Conservation (phyloP, 1,139 yeast genomes). For the Candida sanyaensis region DNA sequence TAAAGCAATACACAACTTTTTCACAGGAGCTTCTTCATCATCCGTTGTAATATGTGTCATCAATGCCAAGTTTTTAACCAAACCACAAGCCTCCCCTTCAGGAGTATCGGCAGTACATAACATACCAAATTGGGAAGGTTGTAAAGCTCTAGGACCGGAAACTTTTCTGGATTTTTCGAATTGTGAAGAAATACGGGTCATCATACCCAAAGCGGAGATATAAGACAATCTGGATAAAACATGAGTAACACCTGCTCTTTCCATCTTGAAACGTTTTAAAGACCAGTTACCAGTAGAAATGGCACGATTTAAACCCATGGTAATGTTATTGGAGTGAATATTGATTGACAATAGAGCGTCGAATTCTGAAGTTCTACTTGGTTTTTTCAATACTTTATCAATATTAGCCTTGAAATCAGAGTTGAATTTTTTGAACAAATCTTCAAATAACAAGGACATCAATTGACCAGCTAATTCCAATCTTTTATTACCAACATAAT, state of each 20-base stretch:
- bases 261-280: slow-evolving; percentile 98
- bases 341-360: slow-evolving; percentile 89
- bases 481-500: slow-evolving; percentile 97
- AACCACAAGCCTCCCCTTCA: slow-evolving; percentile 99
- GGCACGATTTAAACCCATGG: slow-evolving; percentile 93
- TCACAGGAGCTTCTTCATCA: slow-evolving; percentile 91
- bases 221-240: slow-evolving; percentile 88
- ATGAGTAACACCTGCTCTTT: slow-evolving; percentile 98
- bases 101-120: slow-evolving; percentile 98
- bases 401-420: slow-evolving; percentile 91
- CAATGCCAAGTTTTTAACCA: slow-evolving; percentile 91
- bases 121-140: slow-evolving; percentile 99
- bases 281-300: slow-evolving; percentile 99
- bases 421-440: slow-evolving; percentile 93
- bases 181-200: slow-evolving; percentile 98
- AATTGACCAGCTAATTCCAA: slow-evolving; percentile 96
- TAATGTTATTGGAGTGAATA: slow-evolving; percentile 88
- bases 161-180: slow-evolving; percentile 97
- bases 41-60: slow-evolving; percentile 99
- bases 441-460: slow-evolving; percentile 93
- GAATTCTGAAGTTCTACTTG: slow-evolving; percentile 92
- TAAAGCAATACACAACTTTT: slow-evolving; percentile 69
- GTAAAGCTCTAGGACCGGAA: slow-evolving; percentile 98
- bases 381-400: slow-evolving; percentile 90
- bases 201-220: slow-evolving; percentile 97